Base-by-base conservation (phyloP, 331 rosid genomes). In the Pyrus hybrid region DNA sequence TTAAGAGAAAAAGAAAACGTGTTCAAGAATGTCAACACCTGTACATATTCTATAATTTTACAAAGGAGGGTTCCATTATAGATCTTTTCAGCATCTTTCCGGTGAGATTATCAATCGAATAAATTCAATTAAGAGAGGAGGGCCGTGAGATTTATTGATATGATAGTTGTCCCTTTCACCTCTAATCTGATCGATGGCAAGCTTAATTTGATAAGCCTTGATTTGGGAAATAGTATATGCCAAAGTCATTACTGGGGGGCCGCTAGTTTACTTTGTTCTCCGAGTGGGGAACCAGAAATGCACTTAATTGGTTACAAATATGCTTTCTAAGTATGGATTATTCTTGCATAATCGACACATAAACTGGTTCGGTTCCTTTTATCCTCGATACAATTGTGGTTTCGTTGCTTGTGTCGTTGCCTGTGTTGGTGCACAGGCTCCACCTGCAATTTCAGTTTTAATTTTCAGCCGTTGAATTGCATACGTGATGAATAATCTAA, bases 31-130 rank as follows among this genome's bases (percentile, higher is more conserved):
- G 79, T 77, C 83, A 84, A 80, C 85, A 69, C 67, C 67, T 67
- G 64, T 70, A 71, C 73, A 57, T 76, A 62, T 23, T 77, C 77
- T 33, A 64, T 63, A 63, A 53, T 80, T 72, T 37, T 56, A 26
- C 6, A 60, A 30, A 61, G 21, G 82, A 71, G 58, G 67, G 78
- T 71, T 76, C 61, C 75, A 66, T 67, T 18, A 60, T 49, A 43
- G 8, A 60, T 67, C 78, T 76, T 74, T 80, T 79, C 33, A 66
- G 85, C 47, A 78, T 85, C 81, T 75, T 77, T 71, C 16, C 61
- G 35, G 21, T 79, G 61, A 80, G 86, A 82, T 85, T 86, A 79
- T 76, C n/a, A 32, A 67, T 79, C 75, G 90, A 83, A 84, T 79
- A 70, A 80, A 82, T 82, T 79, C 78, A 78, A 70, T 63, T 70